These are phyloP conservation scores for Parascedosporium putredinis DNA, from an alignment of 2,329 filamentous ascomycete genomes.

Conservation along the genomic window DNA sequence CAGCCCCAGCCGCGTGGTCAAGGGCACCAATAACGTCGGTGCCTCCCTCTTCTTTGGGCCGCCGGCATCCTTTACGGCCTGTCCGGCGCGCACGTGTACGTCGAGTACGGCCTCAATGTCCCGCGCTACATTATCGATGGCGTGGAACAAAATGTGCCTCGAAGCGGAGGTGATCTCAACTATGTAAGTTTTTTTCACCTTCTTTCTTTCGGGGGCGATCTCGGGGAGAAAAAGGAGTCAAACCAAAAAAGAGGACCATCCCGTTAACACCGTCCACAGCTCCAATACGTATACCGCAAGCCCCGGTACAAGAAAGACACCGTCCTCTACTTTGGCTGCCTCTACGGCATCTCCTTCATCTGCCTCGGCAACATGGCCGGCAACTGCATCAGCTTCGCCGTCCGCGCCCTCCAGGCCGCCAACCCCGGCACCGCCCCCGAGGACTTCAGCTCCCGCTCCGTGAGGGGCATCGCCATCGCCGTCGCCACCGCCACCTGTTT, in stretches of 20 bases:
- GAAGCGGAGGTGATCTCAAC: slow-evolving; percentile 36
- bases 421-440: slow-evolving; percentile 14
- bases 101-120: slow-evolving; percentile 36
- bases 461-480: slow-evolving; percentile 36
- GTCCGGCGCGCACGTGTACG: slow-evolving; percentile 25
- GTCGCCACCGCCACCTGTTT: slow-evolving; percentile 32
- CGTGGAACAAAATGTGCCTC: slow-evolving; percentile 28
- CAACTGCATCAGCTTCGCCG: slow-evolving; percentile 36
- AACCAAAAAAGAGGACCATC: too few relatives aligned
- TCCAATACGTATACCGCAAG: slow-evolving; percentile 33
- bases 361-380: slow-evolving; percentile 36
- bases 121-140: slow-evolving; percentile 29
- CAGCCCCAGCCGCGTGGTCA: slow-evolving; percentile 22
- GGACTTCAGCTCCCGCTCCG: slow-evolving; percentile 17
- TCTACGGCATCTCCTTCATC: slow-evolving; percentile 35
- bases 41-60: slow-evolving; percentile 29
- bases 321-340: slow-evolving; percentile 28
- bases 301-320: slow-evolving; percentile 24
- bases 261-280: slow-evolving; percentile 15
- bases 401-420: slow-evolving; percentile 27
- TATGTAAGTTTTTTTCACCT: slow-evolving; percentile 19
- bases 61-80: slow-evolving; percentile 27
- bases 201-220: neutral
- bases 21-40: slow-evolving; percentile 22
- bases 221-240: too few relatives aligned